Evolutionary conservation across 371 early-diverging fungal genomes (phyloP), one percentile per base, ranked within the genome.

Genomic region (Apophysomyces variabilis): DNA sequence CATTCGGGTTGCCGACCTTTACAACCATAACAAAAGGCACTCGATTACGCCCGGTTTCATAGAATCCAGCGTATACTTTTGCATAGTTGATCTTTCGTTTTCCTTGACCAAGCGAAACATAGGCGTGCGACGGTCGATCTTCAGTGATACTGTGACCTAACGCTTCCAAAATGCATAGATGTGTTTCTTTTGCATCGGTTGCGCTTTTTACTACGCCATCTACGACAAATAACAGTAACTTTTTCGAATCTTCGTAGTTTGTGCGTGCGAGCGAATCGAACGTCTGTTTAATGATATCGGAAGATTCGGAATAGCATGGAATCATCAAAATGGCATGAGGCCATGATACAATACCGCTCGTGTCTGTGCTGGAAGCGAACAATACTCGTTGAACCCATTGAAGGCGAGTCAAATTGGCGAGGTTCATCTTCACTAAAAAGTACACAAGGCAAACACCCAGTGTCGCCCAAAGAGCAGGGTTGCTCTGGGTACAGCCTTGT

Each of bases 171-270:
- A 83, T 59, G n/a, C 74, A 59, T 1, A 44, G 54, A 45, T 83
- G 68, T 0, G 78, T 77, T 41, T 76, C 70, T 43, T 71, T 72
- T 11, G 69, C 61, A 38, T 74, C 76, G 18, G 60, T 38, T 9
- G 62, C 54, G 44, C 69, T 70, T 35, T 57, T 58, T 9, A 71
- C 70, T 0, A 79, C 45, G n/a, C 84, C 84, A 65, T 84, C 84
- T 39, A 82, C 81, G 4, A 84, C 79, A 66, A 87, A 85, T 32
- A 86, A 21, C 16, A 87, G 59, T n/a, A 87, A 57, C 36, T 80
- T 86, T 41, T 71, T 72, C 13, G 62, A 58, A 56, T 84, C 84
- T 18, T 84, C 83, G 58, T 84, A 79, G 14, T 76, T 69, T 0
- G 83, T 66, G 7, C 81, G 58, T 3, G 79, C 83, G 8, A 87